Evolutionary conservation across 768 basidiomycete species (phyloP), one percentile per base, ranked within the genome.

Genomic region (Boletus eberwhitei): DNA sequence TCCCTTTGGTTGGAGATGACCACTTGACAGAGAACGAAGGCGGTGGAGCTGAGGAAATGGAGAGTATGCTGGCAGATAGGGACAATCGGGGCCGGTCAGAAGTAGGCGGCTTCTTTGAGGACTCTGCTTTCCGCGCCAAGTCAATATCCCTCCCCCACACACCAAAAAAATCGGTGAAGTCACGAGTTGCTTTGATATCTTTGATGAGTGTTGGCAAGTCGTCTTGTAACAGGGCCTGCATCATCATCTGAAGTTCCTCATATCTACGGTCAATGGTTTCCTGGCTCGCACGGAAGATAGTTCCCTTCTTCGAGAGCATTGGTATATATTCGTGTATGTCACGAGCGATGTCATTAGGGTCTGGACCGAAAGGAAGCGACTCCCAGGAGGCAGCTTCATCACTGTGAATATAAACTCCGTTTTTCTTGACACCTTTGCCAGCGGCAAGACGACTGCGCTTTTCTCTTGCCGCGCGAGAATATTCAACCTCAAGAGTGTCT

Each of bases 301-400:
- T 84, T 4, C 81, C 85, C 63, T 85, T 88, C 71, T 85, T 88
- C 3, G 82, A 80, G 38, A 93, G 76, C 50, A 75, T 76, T 19
- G 90, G 90, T 3, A 93, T 65, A 61, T 83, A 71, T 6, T 79
- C 60, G 62, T 90, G 88, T 39, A 91, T 78, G 55, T 88, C 81
- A 48, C 75, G 79, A n/a, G 84, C 83, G 40, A 92, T 79, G 14
- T 85, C 84, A 45, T 79, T 81, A 6, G 88, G 88, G 61, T 89
- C 79, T n/a, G 90, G 90, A 8, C 89, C 90, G 8, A 87, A 86
- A 13, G 90, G 90, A 19, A 93, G 77, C 1, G 89, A 91, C 49
- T 92, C 90, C 76, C 87, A 93, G 14, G 90, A 92, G 1, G 90
- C 85, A 2, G 90, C 90, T 52, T 78, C 75, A 64, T 90, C 85